Base-by-base conservation (phyloP, 352 stramenopile species). In the Thalassiosira exigua region DNA sequence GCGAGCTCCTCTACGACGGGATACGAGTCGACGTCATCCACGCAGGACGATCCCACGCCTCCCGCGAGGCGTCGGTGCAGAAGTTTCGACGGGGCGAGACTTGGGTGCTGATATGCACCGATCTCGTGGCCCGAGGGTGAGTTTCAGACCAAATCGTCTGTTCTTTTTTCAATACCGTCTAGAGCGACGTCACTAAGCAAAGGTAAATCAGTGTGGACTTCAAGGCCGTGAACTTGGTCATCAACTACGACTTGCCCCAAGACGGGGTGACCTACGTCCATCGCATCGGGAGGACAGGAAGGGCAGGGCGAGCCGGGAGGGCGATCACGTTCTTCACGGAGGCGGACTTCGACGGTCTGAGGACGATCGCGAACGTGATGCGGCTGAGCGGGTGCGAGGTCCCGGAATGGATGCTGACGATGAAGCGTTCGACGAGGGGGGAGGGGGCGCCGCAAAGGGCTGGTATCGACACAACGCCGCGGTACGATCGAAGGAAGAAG, bases 221-320 rank as follows among this genome's bases (percentile, higher is more conserved):
- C 79, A 98, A 98, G 86, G 97, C 95, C 17, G 96, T 99, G 3
- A 99, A 99, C 72, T 98, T 98, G 92, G 97, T 99, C 4, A 98
- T 99, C 82, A 99, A 99, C 86, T 99, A 98, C 79, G 97, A 99
- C 87, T 97, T 99, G 72, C 97, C 98, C 42, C 93, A 96, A 69
- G 96, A 85, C 24, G 88, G 86, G 36, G 84, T 92, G 32, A 91
- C 96, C 60, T 99, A 99, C 86, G 97, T 99, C 56, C 97, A 99
- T 90, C 92, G 97, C 54, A 83, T 83, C 41, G 97, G 97, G 66
- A 93, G 97, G 60, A 98, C 95, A 1, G 97, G 96, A 56, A 91
- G 97, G 59, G 96, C 95, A 51, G 96, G 96, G 21, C 89, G 95
- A 50, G 91, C 95, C 68, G 97, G 97, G 27, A 91, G 94, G 24